Evolutionary conservation across 2,329 filamentous ascomycete genomes (phyloP), one percentile per base, ranked within the genome.

Genomic region (Ascocoryne sarcoides): DNA sequence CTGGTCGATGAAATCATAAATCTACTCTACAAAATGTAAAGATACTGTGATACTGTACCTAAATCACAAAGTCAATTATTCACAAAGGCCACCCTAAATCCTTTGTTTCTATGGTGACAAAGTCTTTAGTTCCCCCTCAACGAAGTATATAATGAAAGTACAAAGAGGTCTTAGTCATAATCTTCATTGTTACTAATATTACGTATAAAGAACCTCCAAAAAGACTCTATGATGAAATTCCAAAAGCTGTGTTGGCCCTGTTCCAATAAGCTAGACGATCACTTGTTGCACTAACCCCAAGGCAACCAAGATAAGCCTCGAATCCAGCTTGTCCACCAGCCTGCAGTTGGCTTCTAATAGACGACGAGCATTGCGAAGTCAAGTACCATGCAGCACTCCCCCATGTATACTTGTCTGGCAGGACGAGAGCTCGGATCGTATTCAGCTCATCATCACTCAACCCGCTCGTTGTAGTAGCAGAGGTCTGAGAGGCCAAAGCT

Each of bases 351-450:
- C 53, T 30, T 38, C 67, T 60, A 18, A 73, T 62, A n/a, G 52
- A 57, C 0, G 53, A 50, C 0, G 52, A 51, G 54, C 78, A 82
- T 55, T 79, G 65, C 1, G 65, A 71, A 10, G 58, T 68, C 36
- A 79, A 54, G 53, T 73, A 82, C 79, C 79, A 82, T 5, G 74
- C 71, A 2, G 69, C 78, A 10, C 66, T 71, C 0, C 65, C 76
- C 54, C 79, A 82, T 37, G 69, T 67, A 44, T 69, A 70, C 16
- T 66, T 58, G 37, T 70, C 66, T 0, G 56, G 54, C 29, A 70
- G 63, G 14, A 81, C 65, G 34, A 79, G 55, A 16, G 62, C 67
- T 3, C 77, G 60, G 1, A 79, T 52, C 1, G 50, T 62, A 10
- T 62, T 65, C 0, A 64, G 58, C 35, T 66, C 58, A 16, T 62